Percentiles rank a stretch among this genome's conserved stretches.
Evolutionary conservation across 2,329 filamentous ascomycete genomes (phyloP).

Genomic region (Penicillium sp.): DNA sequence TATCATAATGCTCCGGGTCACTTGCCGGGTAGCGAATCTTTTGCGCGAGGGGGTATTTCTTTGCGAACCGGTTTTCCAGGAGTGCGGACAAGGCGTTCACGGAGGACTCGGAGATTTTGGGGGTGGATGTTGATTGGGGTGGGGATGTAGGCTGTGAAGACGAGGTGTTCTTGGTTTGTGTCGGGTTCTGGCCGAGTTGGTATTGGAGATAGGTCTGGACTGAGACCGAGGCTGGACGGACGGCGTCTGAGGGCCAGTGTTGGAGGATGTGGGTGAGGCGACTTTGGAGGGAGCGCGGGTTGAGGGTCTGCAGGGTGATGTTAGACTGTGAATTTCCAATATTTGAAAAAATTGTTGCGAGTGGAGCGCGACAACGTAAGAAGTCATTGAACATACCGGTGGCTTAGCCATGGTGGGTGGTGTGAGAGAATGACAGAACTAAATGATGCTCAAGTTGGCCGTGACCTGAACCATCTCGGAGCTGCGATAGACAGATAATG

Average conservation of each 20-base stretch:
- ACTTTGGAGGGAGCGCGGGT: constrained; percentile 30
- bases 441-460: neutral
- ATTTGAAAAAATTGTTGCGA: neutral
- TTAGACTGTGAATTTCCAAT: neutral
- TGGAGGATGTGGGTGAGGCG: constrained; percentile 47
- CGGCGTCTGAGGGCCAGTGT: constrained; percentile 47
- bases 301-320: constrained; percentile 24
- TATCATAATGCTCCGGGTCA: constrained; percentile 55
- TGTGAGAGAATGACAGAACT: neutral
- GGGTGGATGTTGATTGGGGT: constrained; percentile 16
- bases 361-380: neutral
- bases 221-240: constrained; percentile 49
- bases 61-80: constrained; percentile 60
- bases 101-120: constrained; percentile 36
- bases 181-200: constrained; percentile 24
- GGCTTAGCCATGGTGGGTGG: constrained; percentile 29
- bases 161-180: neutral
- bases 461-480: constrained; percentile 1
- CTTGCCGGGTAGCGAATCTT: constrained; percentile 53
- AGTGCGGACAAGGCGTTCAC: constrained; percentile 62
- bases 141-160: constrained; percentile 12
- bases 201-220: constrained; percentile 46
- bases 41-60: constrained; percentile 51
- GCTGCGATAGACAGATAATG: neutral
- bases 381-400: constrained; percentile 22